phyloP scores from a whole-genome alignment of 139 green algal genomes.

The Haematococcus lacustris region DNA sequence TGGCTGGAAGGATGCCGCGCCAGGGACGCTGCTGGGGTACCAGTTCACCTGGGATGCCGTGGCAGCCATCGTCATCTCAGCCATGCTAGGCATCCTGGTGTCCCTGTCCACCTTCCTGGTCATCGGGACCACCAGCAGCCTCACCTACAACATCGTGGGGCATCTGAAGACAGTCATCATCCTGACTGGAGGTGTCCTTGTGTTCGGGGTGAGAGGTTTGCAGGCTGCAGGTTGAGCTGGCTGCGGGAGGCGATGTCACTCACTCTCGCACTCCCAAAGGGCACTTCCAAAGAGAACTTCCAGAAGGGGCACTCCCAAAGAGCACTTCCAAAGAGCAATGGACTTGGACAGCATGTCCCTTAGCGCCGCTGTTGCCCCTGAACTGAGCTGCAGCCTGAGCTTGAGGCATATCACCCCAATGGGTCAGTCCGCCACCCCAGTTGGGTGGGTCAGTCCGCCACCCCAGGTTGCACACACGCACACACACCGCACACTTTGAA shows the following conservation, averaged over 20 bases:
- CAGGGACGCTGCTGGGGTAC: constrained; percentile 52
- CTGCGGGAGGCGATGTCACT: neutral
- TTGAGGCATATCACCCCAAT: neutral
- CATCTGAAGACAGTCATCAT: constrained; percentile 69
- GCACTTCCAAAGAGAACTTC: too few relatives aligned
- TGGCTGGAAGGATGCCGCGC: constrained; percentile 1
- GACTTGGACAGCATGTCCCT: too few relatives aligned
- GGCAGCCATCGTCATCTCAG: constrained; percentile 59
- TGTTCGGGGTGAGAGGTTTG: constrained; percentile 53
- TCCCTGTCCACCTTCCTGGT: constrained; percentile 77
- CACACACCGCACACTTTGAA: neutral
- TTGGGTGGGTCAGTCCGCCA: neutral
- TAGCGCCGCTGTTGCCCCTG: too few relatives aligned
- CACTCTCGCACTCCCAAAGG: too few relatives aligned
- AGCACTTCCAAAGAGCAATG: too few relatives aligned
- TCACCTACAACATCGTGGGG: constrained; percentile 78
- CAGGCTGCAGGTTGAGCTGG: neutral
- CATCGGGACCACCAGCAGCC: constrained; percentile 14
- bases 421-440: neutral
- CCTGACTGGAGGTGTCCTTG: constrained; percentile 49
- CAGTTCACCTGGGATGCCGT: constrained; percentile 39
- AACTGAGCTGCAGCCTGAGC: neutral
- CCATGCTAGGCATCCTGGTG: constrained; percentile 79
- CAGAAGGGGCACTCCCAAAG: too few relatives aligned
- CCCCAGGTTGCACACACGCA: neutral